Evolutionary conservation across 2,329 filamentous ascomycete species (phyloP), one percentile per base, ranked within the genome.

Genomic region (Didymella sp.): DNA sequence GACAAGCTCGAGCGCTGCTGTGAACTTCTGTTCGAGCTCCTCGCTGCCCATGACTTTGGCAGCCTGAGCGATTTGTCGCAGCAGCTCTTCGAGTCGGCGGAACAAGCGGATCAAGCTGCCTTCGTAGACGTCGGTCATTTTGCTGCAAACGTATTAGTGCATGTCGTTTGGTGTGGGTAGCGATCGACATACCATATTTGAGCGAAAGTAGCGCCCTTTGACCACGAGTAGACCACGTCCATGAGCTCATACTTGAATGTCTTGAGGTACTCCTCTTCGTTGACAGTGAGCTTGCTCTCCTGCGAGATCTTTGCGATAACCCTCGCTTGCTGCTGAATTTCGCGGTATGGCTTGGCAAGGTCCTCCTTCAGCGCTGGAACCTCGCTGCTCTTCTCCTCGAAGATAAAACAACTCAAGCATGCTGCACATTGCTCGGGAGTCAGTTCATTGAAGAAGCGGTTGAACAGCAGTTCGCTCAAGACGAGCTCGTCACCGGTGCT

Each of bases 101-200:
- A 99, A 99, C 35, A 97, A 87, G 45, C 95, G 92, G 68, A 99
- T 98, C 59, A 99, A 81, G 56, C 92, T 97, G 58, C 95, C 95
- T 80, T 99, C 95, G 77, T 97, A 99, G 25, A 94, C 91, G 69
- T 97, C 94, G 25, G 95, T 98, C 93, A 99, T 97, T 91, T 96
- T 96, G 79, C 94, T 96, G 53, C 43, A n/a, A 47, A 31, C 17
- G 22, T 30, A 49, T 63, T 46, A 63, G 35, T 12, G 45, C 15
- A 7, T 21, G 42, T n/a, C n/a, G 11, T 3, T 19, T 13, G 35
- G 9, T 19, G 9, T 22, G 42, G 40, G 7, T 11, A 15, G 56
- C 46, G 56, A 37, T 22, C 49, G 43, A 85, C 91, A 73, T 86
- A 96, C 94, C 95, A 98, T 61, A 99, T 97, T 67, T 96, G 88